Conservation (phyloP, 768 basidiomycete genomes). For the Sutorius australiensis region DNA sequence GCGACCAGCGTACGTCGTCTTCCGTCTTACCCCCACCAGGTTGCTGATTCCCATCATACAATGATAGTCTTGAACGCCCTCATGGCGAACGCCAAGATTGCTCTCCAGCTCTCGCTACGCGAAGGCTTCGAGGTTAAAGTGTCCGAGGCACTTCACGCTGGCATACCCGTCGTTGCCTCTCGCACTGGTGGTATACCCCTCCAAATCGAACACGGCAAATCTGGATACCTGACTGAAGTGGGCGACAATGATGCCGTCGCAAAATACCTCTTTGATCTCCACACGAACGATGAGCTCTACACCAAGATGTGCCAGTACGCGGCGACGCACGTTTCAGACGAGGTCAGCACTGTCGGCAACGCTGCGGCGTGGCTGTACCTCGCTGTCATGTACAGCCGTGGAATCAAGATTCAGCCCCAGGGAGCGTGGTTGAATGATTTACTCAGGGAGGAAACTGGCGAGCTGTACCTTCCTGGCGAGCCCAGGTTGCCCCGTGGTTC, state of each 20-base stretch:
- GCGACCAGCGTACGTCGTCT: slow-evolving; percentile 66
- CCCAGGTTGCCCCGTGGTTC: slow-evolving; percentile 65
- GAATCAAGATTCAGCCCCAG: slow-evolving; percentile 72
- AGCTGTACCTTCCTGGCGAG: slow-evolving; percentile 63
- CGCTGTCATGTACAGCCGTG: slow-evolving; percentile 76
- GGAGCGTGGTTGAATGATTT: slow-evolving; percentile 86
- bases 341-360: slow-evolving; percentile 82
- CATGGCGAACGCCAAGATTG: slow-evolving; percentile 85
- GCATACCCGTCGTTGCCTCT: slow-evolving; percentile 80
- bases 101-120: slow-evolving; percentile 85
- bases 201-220: slow-evolving; percentile 84
- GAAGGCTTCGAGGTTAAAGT: slow-evolving; percentile 99
- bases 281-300: slow-evolving; percentile 70
- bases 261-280: slow-evolving; percentile 68
- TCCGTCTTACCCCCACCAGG: neutral
- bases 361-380: slow-evolving; percentile 63
- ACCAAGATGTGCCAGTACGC: slow-evolving; percentile 62
- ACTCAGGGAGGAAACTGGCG: slow-evolving; percentile 69
- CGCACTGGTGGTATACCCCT: slow-evolving; percentile 92
- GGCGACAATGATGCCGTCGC: slow-evolving; percentile 78
- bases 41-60: slow-evolving; percentile 2
- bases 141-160: slow-evolving; percentile 89
- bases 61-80: slow-evolving; percentile 75
- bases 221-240: slow-evolving; percentile 77
- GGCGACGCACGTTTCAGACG: slow-evolving; percentile 74